Conservation (phyloP, 768 basidiomycete species). For the Suillus tomentosus region DNA sequence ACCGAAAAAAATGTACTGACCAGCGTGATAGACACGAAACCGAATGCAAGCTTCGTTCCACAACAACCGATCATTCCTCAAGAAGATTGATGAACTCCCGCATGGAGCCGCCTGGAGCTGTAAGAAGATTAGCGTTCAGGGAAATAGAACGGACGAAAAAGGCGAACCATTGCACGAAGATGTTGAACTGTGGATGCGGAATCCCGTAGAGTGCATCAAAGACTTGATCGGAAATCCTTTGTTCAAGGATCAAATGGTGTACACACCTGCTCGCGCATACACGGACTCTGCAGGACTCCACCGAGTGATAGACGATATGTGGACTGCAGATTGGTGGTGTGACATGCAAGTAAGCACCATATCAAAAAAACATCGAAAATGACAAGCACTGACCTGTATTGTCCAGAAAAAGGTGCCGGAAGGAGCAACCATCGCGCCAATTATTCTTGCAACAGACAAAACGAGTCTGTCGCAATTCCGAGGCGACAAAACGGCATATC, state of each 20-base stretch:
- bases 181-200: conserved; percentile 27
- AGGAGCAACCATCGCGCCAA: too few relatives aligned
- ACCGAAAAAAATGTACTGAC: conserved; percentile 12
- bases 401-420: too few relatives aligned
- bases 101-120: conserved; percentile 25
- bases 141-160: conserved; percentile 19
- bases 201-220: too few relatives aligned
- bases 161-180: conserved; percentile 15
- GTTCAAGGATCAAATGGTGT: too few relatives aligned
- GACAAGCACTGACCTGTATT: too few relatives aligned
- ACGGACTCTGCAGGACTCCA: too few relatives aligned
- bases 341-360: too few relatives aligned
- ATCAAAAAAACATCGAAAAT: too few relatives aligned
- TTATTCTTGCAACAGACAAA: conserved; percentile 34
- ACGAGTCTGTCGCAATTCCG: conserved; percentile 42
- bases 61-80: conserved; percentile 24
- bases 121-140: conserved; percentile 21
- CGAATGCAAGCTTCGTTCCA: conserved; percentile 24
- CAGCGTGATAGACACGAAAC: conserved; percentile 7
- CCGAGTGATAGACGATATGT: too few relatives aligned
- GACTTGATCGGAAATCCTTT: too few relatives aligned
- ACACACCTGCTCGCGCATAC: too few relatives aligned
- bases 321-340: too few relatives aligned
- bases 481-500: conserved; percentile 30
- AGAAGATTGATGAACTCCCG: conserved; percentile 26